These are phyloP conservation scores for Botrytis aclada DNA, from an alignment of 2,329 filamentous ascomycete species.

Conservation along the genomic window DNA sequence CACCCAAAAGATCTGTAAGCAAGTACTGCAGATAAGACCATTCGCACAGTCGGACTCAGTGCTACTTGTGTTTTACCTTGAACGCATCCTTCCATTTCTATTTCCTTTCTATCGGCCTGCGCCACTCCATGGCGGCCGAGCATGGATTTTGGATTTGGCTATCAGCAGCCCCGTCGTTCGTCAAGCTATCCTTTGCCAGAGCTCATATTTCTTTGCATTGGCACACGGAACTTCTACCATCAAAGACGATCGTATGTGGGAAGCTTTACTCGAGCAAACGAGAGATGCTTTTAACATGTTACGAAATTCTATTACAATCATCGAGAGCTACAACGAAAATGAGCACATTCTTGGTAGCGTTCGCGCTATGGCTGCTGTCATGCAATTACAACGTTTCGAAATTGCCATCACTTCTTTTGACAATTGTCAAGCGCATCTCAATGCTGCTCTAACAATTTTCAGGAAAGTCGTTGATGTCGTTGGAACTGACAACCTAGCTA, in stretches of 20 bases:
- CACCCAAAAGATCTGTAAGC: not conserved
- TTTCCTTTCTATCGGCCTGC: slow-evolving; percentile 61
- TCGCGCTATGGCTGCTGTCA: slow-evolving; percentile 49
- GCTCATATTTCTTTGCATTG: slow-evolving; percentile 52
- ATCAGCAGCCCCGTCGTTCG: slow-evolving; percentile 54
- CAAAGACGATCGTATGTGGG: slow-evolving; percentile 42
- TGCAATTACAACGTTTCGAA: slow-evolving; percentile 54
- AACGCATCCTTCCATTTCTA: slow-evolving; percentile 59
- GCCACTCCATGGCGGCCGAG: slow-evolving; percentile 53
- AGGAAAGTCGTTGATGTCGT: slow-evolving; percentile 40
- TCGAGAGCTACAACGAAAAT: slow-evolving; percentile 28
- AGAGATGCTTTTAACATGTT: slow-evolving; percentile 43
- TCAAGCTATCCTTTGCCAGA: slow-evolving; percentile 53
- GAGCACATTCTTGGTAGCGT: slow-evolving; percentile 31
- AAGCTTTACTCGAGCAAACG: slow-evolving; percentile 38
- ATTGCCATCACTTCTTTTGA: slow-evolving; percentile 47
- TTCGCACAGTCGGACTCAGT: slow-evolving; percentile 28
- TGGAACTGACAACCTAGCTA: slow-evolving; percentile 17
- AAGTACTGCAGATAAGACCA: slow-evolving; percentile 20
- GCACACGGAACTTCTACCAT: slow-evolving; percentile 18
- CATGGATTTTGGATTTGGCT: slow-evolving; percentile 58
- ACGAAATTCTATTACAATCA: slow-evolving; percentile 39
- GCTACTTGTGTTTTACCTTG: slow-evolving; percentile 57
- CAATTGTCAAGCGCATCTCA: slow-evolving; percentile 51
- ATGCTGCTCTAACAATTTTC: slow-evolving; percentile 50